Percentiles rank a stretch among this genome's conserved stretches.
Evolutionary conservation across 345 rosid genomes (phyloP).

Genomic region (Boechera divaricarpa): DNA sequence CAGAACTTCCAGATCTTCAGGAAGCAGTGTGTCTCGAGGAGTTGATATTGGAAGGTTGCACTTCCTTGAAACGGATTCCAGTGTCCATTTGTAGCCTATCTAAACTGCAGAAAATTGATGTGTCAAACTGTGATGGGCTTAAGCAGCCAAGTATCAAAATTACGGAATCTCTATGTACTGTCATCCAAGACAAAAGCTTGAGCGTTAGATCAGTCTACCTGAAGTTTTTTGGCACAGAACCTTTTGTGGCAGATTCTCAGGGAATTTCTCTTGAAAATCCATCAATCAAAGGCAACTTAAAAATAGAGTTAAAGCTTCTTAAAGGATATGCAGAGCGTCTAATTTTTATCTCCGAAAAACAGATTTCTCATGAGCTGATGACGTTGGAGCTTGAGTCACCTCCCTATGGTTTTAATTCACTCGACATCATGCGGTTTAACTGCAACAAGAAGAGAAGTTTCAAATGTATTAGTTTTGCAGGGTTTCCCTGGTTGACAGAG

Average conservation of each 20-base stretch:
- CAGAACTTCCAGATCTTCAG: constrained; percentile 11
- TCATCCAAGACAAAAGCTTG: background rate
- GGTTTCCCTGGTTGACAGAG: constrained; percentile 23
- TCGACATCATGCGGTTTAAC: constrained; percentile 18
- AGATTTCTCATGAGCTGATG: background rate
- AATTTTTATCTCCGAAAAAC: background rate
- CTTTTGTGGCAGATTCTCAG: background rate
- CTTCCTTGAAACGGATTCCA: background rate
- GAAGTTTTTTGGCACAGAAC: background rate
- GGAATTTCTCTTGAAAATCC: background rate
- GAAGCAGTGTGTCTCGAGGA: constrained; percentile 8
- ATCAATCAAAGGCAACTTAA: constrained; percentile 19
- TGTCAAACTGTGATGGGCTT: constrained; percentile 27
- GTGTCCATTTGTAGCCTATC: background rate
- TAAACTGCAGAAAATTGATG: constrained; percentile 25
- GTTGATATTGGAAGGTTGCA: constrained; percentile 15
- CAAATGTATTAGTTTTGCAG: background rate
- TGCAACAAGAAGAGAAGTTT: background rate
- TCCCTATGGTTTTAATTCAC: constrained; percentile 20
- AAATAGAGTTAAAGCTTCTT: background rate
- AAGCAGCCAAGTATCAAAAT: background rate
- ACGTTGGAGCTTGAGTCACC: constrained; percentile 10
- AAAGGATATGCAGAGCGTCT: constrained; percentile 13
- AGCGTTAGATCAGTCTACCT: background rate
- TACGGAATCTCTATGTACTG: background rate